Conservation (phyloP, 2,329 filamentous ascomycete species). For the Geosmithia morbida region DNA sequence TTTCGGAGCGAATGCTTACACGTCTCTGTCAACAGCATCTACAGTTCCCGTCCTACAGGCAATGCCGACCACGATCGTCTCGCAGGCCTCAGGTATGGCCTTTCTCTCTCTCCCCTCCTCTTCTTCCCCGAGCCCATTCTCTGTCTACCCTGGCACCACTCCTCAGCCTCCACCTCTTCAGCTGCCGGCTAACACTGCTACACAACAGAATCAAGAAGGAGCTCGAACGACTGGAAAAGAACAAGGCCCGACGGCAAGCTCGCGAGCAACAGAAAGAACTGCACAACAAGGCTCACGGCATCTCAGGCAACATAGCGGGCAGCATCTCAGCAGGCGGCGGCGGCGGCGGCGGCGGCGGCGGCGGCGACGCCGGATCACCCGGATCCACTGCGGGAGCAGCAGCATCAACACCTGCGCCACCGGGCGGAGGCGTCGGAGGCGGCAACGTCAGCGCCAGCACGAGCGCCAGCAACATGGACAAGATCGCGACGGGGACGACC, state of each 20-base stretch:
- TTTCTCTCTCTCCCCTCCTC: no score
- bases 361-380: constrained; percentile 30
- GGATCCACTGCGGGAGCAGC: constrained; percentile 20
- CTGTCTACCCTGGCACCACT: no score
- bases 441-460: constrained; percentile 1
- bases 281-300: constrained; percentile 27
- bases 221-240: constrained; percentile 72
- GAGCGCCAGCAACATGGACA: constrained; percentile 18
- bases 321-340: constrained; percentile 9
- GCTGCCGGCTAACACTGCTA: neutral
- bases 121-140: no score
- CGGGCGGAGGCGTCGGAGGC: neutral
- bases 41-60: constrained; percentile 31
- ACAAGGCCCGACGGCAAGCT: constrained; percentile 77
- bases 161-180: no score
- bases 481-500: constrained; percentile 51
- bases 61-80: constrained; percentile 37
- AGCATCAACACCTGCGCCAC: neutral
- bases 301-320: constrained; percentile 1
- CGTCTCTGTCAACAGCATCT: constrained; percentile 27
- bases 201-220: constrained; percentile 37
- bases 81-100: constrained; percentile 22
- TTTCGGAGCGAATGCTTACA: constrained; percentile 22
- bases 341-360: no score
- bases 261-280: constrained; percentile 79